phyloP scores from a whole-genome alignment of 208 protist genomes.

The Leishmania turanica region DNA sequence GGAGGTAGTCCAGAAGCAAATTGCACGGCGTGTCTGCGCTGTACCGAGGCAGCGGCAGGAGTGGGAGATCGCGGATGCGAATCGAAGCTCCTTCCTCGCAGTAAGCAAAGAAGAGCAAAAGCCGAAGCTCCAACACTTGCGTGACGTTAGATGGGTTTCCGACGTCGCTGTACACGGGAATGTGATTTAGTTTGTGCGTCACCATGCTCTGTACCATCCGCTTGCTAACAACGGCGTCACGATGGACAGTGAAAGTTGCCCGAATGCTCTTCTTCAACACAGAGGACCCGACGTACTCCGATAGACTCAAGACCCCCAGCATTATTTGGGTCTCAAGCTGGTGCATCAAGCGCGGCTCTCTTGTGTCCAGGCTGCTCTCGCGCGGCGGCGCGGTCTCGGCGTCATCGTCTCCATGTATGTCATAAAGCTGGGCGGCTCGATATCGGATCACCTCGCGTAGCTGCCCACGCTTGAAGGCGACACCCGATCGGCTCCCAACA shows the following conservation, averaged over 20 bases:
- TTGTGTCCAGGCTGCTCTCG: slow-evolving; percentile 46
- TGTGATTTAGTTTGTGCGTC: slow-evolving; percentile 43
- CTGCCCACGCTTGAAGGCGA: slow-evolving; percentile 63
- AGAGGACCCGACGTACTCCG: slow-evolving; percentile 49
- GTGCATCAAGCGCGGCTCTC: slow-evolving; percentile 29
- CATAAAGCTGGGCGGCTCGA: slow-evolving; percentile 20
- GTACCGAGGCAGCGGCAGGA: slow-evolving; percentile 49
- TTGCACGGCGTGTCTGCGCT: slow-evolving; percentile 44
- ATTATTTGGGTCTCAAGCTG: slow-evolving; percentile 74
- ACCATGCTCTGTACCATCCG: slow-evolving; percentile 49
- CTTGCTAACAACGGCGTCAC: slow-evolving; percentile 49
- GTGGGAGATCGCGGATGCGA: slow-evolving; percentile 55
- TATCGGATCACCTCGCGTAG: slow-evolving; percentile 64
- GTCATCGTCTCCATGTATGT: slow-evolving; percentile 1
- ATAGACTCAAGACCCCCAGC: slow-evolving; percentile 68
- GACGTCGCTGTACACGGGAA: slow-evolving; percentile 60
- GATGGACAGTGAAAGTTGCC: slow-evolving; percentile 54
- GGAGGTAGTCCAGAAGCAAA: slow-evolving; percentile 49
- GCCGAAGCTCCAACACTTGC: slow-evolving; percentile 53
- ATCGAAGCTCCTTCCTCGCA: slow-evolving; percentile 35
- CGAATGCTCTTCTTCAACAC: slow-evolving; percentile 47
- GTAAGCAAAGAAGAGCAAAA: slow-evolving; percentile 64
- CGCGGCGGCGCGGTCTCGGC: slow-evolving; percentile 20
- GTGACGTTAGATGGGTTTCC: slow-evolving; percentile 56
- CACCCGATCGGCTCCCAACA: slow-evolving; percentile 53